These are phyloP conservation scores for Pichia cactophila DNA, from an alignment of 1,139 yeast species.

Conservation along the genomic window DNA sequence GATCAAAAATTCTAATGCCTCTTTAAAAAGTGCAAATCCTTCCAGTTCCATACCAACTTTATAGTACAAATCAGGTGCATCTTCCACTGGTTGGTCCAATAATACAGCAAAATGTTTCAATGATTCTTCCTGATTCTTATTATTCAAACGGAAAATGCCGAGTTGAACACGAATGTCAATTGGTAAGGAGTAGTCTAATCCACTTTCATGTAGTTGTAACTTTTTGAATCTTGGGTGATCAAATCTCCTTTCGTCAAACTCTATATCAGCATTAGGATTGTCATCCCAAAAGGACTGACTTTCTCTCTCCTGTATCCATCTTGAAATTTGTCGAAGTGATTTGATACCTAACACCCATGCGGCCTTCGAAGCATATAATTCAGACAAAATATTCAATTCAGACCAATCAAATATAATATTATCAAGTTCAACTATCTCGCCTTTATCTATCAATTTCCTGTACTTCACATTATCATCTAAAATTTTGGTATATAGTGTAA, in stretches of 20 bases:
- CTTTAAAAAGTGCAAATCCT: constrained; percentile 57
- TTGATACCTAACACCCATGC: constrained; percentile 59
- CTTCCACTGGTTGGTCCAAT: constrained; percentile 47
- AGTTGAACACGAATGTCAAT: constrained; percentile 80
- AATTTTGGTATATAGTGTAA: constrained; percentile 62
- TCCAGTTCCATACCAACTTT: constrained; percentile 74
- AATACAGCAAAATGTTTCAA: constrained; percentile 58
- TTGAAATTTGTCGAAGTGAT: constrained; percentile 59
- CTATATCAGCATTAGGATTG: constrained; percentile 56
- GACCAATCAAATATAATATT: constrained; percentile 66
- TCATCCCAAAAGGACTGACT: constrained; percentile 83
- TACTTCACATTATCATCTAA: constrained; percentile 47
- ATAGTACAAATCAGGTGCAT: constrained; percentile 62
- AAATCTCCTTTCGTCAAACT: constrained; percentile 66
- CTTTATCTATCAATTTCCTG: constrained; percentile 19
- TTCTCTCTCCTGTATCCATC: constrained; percentile 76
- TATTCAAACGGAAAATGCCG: constrained; percentile 63
- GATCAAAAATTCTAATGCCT: constrained; percentile 60
- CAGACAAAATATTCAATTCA: constrained; percentile 75
- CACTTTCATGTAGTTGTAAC: constrained; percentile 32
- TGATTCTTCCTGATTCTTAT: constrained; percentile 64
- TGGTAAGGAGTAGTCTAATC: constrained; percentile 51
- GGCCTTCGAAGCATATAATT: constrained; percentile 62
- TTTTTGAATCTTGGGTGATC: constrained; percentile 36
- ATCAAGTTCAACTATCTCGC: constrained; percentile 22